Conservation (phyloP, 148 eudicot species). For the Salicornia ramosissima region DNA sequence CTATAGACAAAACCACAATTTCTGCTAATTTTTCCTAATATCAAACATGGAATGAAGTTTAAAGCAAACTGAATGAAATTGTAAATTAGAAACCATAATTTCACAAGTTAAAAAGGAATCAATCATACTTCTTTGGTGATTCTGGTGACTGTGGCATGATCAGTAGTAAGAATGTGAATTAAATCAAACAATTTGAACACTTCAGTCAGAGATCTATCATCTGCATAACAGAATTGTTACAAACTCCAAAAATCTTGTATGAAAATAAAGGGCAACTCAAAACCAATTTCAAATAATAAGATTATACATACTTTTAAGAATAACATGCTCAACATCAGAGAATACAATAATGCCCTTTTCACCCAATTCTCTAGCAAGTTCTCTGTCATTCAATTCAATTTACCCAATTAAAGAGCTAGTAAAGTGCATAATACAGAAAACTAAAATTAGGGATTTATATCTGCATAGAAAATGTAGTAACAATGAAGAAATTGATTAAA, state of each 20-base stretch:
- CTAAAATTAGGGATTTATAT: no score
- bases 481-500: background rate
- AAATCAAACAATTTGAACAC: slow-evolving; percentile 95
- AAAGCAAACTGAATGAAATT: background rate
- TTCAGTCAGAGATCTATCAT: slow-evolving; percentile 70
- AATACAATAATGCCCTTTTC: slow-evolving; percentile 67
- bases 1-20: background rate
- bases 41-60: background rate
- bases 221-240: slow-evolving; percentile 34
- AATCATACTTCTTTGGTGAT: slow-evolving; percentile 77
- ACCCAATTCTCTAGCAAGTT: slow-evolving; percentile 77
- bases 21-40: background rate
- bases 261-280: background rate
- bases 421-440: background rate
- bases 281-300: background rate
- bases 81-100: background rate
- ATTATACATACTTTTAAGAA: slow-evolving; percentile 52
- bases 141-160: slow-evolving; percentile 70
- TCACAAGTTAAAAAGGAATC: slow-evolving; percentile 3
- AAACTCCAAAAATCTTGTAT: background rate
- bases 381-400: slow-evolving; percentile 42
- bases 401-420: background rate
- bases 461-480: no score
- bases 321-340: slow-evolving; percentile 77
- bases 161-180: slow-evolving; percentile 82